Base-by-base conservation (phyloP, 495 filamentous ascomycete genomes). In the Penicillium robsamsonii region DNA sequence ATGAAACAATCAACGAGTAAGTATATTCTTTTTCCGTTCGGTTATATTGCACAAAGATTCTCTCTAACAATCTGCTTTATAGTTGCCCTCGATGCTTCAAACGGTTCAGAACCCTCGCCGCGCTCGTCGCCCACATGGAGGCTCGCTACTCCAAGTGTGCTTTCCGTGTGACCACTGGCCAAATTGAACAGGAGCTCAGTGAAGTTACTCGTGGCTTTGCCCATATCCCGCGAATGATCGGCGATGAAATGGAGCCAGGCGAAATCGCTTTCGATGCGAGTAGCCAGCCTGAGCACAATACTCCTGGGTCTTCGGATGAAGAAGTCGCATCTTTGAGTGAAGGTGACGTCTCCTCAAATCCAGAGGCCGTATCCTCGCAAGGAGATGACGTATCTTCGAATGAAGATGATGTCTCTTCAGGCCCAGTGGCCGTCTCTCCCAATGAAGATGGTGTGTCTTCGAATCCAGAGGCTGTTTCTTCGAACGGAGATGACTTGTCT, bases 41-140 rank as follows among this genome's bases (percentile, higher is more conserved):
- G 12, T 18, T 24, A 12, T 7, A 29, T 12, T 18, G 18, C 15
- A 35, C 17, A n/a, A 15, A 2, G 22, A 41, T 9, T 53, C 18
- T 49, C 8, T 30, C 27, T 50, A 3, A 46, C 42, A 15, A 30
- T 22, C 1, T 7, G 0, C 11, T 5, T 30, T 33, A 17, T 42
- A 52, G 71, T 20, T 80, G 77, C 54, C 75, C 79, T 7, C 58
- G 59, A 9, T 85, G 82, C 58, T 59, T 67, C 50, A 75, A 74
- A 31, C 24, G 65, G 18, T 83, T 81, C 74, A 65, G 70, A 9
- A 71, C 64, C 5, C 68, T 62, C 4, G 62, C 71, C 5, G 76
- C 76, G 2, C 61, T 84, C 0, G 61, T 82, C 24, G 64, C 71
- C 0, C 83, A 86, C 50, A 76, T 75, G 60, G 83, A 86, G 65